Evolutionary conservation across 257 asterid genomes (phyloP).

Genomic region (Solanum ahanhuiri): DNA sequence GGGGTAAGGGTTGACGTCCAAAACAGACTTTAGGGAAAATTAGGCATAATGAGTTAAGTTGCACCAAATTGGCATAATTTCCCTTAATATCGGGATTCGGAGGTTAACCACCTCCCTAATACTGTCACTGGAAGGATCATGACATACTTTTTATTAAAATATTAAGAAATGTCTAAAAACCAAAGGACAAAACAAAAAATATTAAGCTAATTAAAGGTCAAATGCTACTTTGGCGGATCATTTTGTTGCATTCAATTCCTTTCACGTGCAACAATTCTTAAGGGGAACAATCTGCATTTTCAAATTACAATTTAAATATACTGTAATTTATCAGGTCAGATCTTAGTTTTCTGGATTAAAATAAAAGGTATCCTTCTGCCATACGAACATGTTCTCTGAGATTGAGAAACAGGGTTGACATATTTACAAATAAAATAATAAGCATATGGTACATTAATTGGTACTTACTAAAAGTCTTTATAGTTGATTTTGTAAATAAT

Average conservation of each 20-base stretch:
- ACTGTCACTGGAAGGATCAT: background rate
- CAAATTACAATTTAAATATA: background rate
- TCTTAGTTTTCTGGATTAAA: background rate
- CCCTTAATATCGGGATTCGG: background rate
- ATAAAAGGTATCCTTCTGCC: background rate
- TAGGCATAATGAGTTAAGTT: background rate
- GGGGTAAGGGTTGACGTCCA: background rate
- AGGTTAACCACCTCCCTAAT: background rate
- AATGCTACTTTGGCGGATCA: background rate
- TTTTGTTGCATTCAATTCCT: slow-evolving; percentile 9
- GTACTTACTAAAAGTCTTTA: background rate
- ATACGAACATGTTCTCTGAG: slow-evolving; percentile 5
- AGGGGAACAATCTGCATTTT: background rate
- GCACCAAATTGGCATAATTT: background rate
- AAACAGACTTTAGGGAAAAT: background rate
- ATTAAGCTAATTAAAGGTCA: background rate
- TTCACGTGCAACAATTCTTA: slow-evolving; percentile 15
- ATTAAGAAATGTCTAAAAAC: background rate
- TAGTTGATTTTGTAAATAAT: background rate
- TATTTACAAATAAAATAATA: background rate
- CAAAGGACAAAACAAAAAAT: background rate
- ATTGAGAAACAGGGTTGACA: slow-evolving; percentile 4
- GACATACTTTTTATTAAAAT: background rate
- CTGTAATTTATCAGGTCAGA: background rate
- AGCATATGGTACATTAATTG: background rate